Base-by-base conservation (phyloP, 345 rosid species). In the Populus nigra region DNA sequence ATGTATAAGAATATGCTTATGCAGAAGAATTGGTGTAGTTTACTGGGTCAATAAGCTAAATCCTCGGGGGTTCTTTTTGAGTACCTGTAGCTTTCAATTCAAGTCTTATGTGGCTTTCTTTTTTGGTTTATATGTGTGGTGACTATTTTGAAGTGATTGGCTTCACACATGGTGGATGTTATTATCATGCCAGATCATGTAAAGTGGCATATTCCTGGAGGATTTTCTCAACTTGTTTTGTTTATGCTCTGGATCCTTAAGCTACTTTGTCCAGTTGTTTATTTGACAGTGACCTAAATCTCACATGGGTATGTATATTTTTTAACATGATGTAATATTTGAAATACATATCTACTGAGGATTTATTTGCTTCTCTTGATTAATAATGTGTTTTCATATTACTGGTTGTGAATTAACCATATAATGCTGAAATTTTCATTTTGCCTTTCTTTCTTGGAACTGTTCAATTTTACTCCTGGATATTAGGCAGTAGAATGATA, bases 151-250 rank as follows among this genome's bases (percentile, higher is more conserved):
- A n/a, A 36, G 41, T 61, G 23, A 73, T 61, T 35, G 38, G 61
- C 47, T 68, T 59, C 77, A 79, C 53, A 68, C 72, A 78, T 36
- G 27, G 68, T 50, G 77, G 36, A 27, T 29, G 71, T 72, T 77
- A 45, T 68, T 62, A 18, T 77, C 71, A 63, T 47, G 68, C 65
- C 25, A 27, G 73, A 73, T 63, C 55, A 5, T 72, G 69, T 68
- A 23, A 11, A 45, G 31, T 62, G 65, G 75, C 82, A 74, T 69
- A 69, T 74, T 79, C 65, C 53, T 68, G 25, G 50, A 16, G 74
- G 2, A 74, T 68, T 68, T 43, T 59, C 55, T 16, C 69, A 57
- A 23, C 53, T 39, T 25, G 39, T 68, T 55, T 53, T 18, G n/a
- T 39, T 55, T 76, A 12, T 68, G 39, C 73, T 38, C 8, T 23